Conservation (phyloP, 2,329 filamentous ascomycete genomes). For the Stylonectria norvegica region DNA sequence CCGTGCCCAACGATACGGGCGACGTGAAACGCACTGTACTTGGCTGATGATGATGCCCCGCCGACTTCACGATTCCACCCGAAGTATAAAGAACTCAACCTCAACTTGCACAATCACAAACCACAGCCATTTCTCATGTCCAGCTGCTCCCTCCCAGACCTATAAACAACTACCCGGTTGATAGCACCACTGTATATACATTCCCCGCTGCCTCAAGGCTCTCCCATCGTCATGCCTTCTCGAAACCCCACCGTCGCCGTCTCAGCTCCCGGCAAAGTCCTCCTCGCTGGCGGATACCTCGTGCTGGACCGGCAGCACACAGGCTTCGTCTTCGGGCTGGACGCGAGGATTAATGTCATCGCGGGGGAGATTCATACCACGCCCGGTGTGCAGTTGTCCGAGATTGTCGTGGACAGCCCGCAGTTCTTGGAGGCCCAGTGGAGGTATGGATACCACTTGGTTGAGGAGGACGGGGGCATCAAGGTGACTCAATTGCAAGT, state of each 20-base stretch:
- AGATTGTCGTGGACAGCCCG: constrained; percentile 84
- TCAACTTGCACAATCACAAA: constrained; percentile 2
- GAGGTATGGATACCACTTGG: constrained; percentile 76
- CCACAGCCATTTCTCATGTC: constrained; percentile 1
- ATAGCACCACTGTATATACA: neutral
- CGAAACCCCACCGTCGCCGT: constrained; percentile 52
- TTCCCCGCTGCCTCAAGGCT: neutral
- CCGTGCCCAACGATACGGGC: too few species aligned
- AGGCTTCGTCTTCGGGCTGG: constrained; percentile 66
- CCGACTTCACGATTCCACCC: constrained; percentile 20
- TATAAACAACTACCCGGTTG: too few species aligned
- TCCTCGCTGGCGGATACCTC: constrained; percentile 91
- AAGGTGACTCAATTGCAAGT: constrained; percentile 73
- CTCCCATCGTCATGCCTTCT: constrained; percentile 14
- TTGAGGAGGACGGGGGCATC: constrained; percentile 71
- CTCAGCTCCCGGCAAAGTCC: constrained; percentile 93
- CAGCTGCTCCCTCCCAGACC: too few species aligned
- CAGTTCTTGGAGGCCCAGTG: constrained; percentile 86
- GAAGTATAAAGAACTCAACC: constrained; percentile 16
- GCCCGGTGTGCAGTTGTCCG: constrained; percentile 60
- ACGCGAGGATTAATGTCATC: constrained; percentile 64
- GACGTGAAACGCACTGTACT: constrained; percentile 22
- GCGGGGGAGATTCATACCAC: constrained; percentile 56
- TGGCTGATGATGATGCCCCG: constrained; percentile 19
- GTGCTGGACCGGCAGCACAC: constrained; percentile 87